A percentile compares a stretch with the other conserved stretches of the same genome.
These are phyloP conservation scores for Sporopachydermia cereana DNA, from an alignment of 1,139 yeast genomes.

Conservation along the genomic window DNA sequence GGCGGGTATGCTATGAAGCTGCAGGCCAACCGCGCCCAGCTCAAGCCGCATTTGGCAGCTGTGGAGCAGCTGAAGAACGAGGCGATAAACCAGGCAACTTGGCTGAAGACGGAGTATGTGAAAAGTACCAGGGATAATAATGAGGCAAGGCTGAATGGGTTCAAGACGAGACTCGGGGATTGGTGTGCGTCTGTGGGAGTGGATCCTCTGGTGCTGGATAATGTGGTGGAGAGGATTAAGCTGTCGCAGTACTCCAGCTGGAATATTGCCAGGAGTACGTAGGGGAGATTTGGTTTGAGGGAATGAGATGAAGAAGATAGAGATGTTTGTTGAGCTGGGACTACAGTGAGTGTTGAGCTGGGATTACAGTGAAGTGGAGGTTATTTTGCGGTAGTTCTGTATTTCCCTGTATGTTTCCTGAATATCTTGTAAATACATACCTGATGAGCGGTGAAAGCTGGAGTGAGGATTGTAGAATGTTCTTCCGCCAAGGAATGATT, in stretches of 20 bases:
- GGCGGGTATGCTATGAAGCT: not conserved
- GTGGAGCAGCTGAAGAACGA: not conserved
- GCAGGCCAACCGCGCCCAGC: conserved; percentile 1
- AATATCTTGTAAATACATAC: too few species aligned
- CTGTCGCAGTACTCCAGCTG: not conserved
- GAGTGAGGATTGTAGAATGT: too few species aligned
- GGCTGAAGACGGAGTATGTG: not conserved
- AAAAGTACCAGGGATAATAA: not conserved
- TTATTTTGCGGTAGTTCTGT: too few species aligned
- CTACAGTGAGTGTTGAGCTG: too few species aligned
- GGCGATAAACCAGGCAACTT: not conserved
- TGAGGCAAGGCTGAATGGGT: not conserved
- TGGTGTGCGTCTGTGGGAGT: not conserved
- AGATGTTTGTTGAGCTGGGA: too few species aligned
- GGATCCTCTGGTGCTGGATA: not conserved
- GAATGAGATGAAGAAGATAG: too few species aligned
- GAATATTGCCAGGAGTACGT: conserved; percentile 1
- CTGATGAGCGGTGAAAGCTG: too few species aligned
- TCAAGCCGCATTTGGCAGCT: conserved; percentile 1
- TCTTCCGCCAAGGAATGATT: too few species aligned
- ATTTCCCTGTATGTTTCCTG: too few species aligned
- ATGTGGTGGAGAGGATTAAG: not conserved
- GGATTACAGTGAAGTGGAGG: too few species aligned
- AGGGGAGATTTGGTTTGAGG: too few species aligned
- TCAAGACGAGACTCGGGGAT: not conserved